phyloP scores from a whole-genome alignment of 2,329 filamentous ascomycete genomes.

The Arthrobotrys conoides region DNA sequence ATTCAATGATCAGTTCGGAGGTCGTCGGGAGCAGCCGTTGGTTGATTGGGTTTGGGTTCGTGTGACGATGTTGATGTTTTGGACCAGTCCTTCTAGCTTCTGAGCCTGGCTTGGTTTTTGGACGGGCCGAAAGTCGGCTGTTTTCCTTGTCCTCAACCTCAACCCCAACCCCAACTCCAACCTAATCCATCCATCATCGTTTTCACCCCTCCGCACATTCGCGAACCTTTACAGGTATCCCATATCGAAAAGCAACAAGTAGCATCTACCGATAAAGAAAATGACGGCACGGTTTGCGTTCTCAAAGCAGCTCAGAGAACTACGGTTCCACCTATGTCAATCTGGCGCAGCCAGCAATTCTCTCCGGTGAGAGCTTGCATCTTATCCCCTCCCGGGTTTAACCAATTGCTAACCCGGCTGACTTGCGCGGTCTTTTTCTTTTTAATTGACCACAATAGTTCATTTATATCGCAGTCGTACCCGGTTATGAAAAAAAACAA shows the following conservation, averaged over 20 bases:
- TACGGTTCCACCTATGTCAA: conserved; percentile 98
- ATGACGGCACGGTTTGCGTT: conserved; percentile 93
- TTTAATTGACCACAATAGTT: conserved; percentile 70
- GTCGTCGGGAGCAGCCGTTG: neutral
- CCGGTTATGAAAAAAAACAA: conserved; percentile 99
- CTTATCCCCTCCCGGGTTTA: too few species aligned
- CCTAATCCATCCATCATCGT: neutral
- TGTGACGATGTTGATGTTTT: conserved; percentile 9
- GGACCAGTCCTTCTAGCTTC: neutral
- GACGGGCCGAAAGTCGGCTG: conserved; percentile 10
- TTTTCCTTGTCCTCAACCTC: neutral
- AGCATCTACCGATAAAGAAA: conserved; percentile 10
- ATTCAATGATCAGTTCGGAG: neutral
- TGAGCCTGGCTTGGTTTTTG: neutral
- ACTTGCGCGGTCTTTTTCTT: conserved; percentile 8
- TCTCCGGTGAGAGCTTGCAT: conserved; percentile 75
- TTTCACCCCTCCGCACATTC: neutral
- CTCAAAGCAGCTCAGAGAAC: conserved; percentile 87
- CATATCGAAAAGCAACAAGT: neutral
- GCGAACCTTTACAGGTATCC: neutral
- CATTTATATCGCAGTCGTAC: conserved; percentile 91
- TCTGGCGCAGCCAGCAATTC: conserved; percentile 90
- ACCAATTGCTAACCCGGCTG: conserved; percentile 56
- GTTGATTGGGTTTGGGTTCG: neutral
- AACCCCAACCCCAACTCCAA: neutral